These are phyloP conservation scores for Diaporthe longicolla DNA, from an alignment of 2,329 filamentous ascomycete species.

Conservation along the genomic window DNA sequence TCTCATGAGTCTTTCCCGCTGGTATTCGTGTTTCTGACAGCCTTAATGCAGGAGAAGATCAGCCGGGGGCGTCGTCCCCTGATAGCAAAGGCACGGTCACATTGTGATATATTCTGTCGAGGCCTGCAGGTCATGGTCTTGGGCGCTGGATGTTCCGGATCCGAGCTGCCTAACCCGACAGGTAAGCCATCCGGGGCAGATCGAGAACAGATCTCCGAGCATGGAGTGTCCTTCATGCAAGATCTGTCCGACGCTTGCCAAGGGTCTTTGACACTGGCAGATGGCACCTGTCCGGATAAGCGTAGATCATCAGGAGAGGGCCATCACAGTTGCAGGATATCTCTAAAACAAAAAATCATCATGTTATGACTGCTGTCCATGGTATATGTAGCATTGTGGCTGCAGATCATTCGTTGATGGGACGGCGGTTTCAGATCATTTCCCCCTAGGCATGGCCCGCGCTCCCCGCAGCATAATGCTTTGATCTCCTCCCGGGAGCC, in stretches of 20 bases:
- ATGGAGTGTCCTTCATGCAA: neutral
- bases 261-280: conserved; percentile 13
- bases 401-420: conserved; percentile 32
- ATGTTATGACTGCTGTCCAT: conserved; percentile 16
- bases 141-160: neutral
- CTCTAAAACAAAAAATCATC: conserved; percentile 5
- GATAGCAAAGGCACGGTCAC: neutral
- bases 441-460: conserved; percentile 2
- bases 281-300: conserved; percentile 24
- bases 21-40: neutral
- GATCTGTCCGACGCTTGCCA: conserved; percentile 10
- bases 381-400: conserved; percentile 27
- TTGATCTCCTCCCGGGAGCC: neutral
- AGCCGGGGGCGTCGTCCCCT: neutral
- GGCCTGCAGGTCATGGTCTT: neutral
- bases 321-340: neutral
- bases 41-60: neutral
- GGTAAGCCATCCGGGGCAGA: neutral
- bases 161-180: neutral
- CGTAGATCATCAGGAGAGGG: neutral
- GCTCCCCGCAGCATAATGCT: neutral
- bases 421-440: conserved; percentile 25
- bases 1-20: neutral
- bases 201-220: conserved; percentile 12
- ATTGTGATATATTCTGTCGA: conserved; percentile 1